Conservation (phyloP, 208 protist species). For the Crithidia expoeki region DNA sequence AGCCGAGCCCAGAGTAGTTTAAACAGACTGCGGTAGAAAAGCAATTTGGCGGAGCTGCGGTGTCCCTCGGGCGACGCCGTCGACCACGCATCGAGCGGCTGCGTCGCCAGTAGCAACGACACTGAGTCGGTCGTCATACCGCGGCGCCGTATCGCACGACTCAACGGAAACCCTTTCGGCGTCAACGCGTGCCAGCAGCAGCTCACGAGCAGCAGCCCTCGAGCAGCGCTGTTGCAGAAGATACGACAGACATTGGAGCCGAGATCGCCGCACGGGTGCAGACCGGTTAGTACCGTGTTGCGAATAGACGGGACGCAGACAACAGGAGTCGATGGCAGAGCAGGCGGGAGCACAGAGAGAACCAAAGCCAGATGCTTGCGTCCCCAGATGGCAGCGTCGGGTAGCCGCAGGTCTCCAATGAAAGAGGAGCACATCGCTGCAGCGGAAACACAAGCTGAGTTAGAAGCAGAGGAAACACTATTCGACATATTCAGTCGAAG, state of each 20-base stretch:
- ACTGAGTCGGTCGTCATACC: constrained; percentile 55
- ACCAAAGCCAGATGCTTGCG: constrained; percentile 37
- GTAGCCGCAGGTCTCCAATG: constrained; percentile 24
- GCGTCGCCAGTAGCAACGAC: constrained; percentile 83
- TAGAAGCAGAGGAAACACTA: neutral
- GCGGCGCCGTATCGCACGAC: constrained; percentile 47
- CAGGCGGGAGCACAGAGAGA: constrained; percentile 42
- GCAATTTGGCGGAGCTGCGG: constrained; percentile 62
- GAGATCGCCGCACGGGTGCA: constrained; percentile 89
- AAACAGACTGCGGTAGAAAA: constrained; percentile 86
- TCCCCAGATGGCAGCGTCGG: constrained; percentile 30
- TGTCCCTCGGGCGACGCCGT: constrained; percentile 66
- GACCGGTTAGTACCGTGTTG: constrained; percentile 75
- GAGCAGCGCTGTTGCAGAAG: constrained; percentile 50
- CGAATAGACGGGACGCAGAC: constrained; percentile 73
- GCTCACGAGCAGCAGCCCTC: constrained; percentile 85
- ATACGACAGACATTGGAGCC: constrained; percentile 83
- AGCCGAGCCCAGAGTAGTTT: constrained; percentile 62
- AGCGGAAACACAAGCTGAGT: neutral
- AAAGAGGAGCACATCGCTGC: neutral
- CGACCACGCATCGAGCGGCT: constrained; percentile 86
- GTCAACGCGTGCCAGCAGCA: constrained; percentile 92
- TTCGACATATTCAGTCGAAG: neutral
- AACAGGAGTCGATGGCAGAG: constrained; percentile 24
- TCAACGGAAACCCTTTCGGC: constrained; percentile 72